Evolutionary conservation across 2,329 filamentous ascomycete genomes (phyloP).

Genomic region (Aulographum hederae): DNA sequence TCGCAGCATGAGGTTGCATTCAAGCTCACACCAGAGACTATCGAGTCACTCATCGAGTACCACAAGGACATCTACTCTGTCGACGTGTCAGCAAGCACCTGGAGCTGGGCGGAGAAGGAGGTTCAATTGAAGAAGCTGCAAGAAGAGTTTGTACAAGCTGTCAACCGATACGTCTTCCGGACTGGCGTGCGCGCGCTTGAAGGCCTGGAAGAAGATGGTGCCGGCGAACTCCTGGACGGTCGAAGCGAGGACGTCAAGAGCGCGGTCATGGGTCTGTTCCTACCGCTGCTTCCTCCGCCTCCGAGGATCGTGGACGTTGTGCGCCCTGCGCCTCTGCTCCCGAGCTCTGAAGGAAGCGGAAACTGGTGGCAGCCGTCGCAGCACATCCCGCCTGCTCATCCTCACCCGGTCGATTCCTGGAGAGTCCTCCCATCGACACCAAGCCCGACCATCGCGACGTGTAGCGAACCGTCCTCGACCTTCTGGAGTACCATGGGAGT

Average conservation of each 20-base stretch:
- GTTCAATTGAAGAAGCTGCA: constrained; percentile 92
- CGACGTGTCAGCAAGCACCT: constrained; percentile 74
- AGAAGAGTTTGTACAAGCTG: constrained; percentile 86
- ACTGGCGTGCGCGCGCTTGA: constrained; percentile 78
- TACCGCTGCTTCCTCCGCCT: constrained; percentile 67
- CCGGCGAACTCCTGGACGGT: constrained; percentile 78
- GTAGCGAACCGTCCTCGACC: constrained; percentile 46
- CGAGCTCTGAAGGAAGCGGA: constrained; percentile 52
- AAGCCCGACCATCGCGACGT: constrained; percentile 48
- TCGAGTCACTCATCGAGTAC: constrained; percentile 82
- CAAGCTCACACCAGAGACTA: constrained; percentile 90
- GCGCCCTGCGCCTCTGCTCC: constrained; percentile 59
- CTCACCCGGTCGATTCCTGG: constrained; percentile 69
- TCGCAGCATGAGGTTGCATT: constrained; percentile 93
- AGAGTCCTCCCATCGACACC: constrained; percentile 80
- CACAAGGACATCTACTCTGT: constrained; percentile 92
- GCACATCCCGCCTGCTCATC: constrained; percentile 41
- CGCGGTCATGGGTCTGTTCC: constrained; percentile 68
- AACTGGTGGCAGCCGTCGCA: constrained; percentile 52
- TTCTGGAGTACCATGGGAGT: constrained; percentile 69
- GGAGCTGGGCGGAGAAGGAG: constrained; percentile 94
- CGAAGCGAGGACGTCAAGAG: constrained; percentile 88
- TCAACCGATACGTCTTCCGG: constrained; percentile 94
- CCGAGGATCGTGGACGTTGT: constrained; percentile 81
- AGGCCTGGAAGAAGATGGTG: constrained; percentile 89